Evolutionary conservation across 2,329 filamentous ascomycete species (phyloP).

Genomic region (Cladosporium austrohemisphaericum): DNA sequence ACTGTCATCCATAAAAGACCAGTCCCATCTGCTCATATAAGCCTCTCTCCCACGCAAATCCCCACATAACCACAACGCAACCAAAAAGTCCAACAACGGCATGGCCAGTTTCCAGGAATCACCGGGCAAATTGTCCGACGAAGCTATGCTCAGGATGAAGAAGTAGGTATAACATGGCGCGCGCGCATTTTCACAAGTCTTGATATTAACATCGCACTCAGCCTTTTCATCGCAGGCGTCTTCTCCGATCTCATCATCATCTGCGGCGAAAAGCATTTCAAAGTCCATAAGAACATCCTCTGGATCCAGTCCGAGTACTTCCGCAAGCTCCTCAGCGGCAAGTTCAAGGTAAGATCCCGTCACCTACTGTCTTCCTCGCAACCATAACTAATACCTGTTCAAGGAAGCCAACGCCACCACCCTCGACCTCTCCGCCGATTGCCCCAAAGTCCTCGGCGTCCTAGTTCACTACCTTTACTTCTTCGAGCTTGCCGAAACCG

Average conservation of each 20-base stretch:
- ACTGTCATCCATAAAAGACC: too few species aligned
- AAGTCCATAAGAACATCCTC: constrained; percentile 41
- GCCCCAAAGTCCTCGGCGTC: constrained; percentile 52
- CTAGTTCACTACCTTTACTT: constrained; percentile 24
- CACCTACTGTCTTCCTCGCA: too few species aligned
- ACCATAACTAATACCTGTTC: constrained; percentile 47
- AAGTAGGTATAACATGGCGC: too few species aligned
- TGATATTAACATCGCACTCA: too few species aligned
- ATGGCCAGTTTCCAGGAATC: too few species aligned
- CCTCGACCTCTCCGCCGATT: constrained; percentile 55
- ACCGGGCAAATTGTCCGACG: too few species aligned
- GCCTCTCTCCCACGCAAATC: too few species aligned
- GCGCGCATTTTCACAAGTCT: too few species aligned
- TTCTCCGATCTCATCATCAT: constrained; percentile 44
- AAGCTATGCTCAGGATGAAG: too few species aligned
- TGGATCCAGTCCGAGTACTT: constrained; percentile 42
- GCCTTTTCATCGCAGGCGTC: constrained; percentile 10
- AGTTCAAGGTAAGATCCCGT: constrained; percentile 24
- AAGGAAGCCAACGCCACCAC: constrained; percentile 21
- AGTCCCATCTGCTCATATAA: too few species aligned
- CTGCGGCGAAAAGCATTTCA: constrained; percentile 37
- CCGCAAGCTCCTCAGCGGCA: constrained; percentile 34
- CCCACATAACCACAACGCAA: too few species aligned
- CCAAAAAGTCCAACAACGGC: too few species aligned
- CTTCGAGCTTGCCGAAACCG: constrained; percentile 18